A percentile compares a stretch with the other conserved stretches of the same genome.
Conservation (phyloP, 164 flowering plant genomes). For the Cinnamomum chago region DNA sequence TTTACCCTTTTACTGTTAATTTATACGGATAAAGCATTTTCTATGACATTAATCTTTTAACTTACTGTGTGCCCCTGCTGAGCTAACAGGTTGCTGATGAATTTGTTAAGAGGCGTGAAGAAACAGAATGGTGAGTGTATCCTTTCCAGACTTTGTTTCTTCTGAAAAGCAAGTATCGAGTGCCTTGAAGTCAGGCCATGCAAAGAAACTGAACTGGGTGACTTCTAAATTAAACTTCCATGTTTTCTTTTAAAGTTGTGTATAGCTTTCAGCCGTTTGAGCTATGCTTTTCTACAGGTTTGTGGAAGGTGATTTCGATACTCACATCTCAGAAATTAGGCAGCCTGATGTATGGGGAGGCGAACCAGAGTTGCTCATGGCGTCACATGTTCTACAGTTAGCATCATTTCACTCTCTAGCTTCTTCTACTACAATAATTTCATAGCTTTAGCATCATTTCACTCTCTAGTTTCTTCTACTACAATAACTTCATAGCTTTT, state of each 20-base stretch:
- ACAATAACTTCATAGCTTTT: not conserved
- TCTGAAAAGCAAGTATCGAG: not conserved
- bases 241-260: too few species aligned
- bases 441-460: not conserved
- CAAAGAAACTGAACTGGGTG: not conserved
- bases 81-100: slow-evolving; percentile 87
- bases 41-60: not conserved
- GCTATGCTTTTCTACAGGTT: slow-evolving; percentile 49
- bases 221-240: not conserved
- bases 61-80: not conserved
- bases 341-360: slow-evolving; percentile 99
- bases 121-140: slow-evolving; percentile 83
- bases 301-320: slow-evolving; percentile 91
- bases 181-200: not conserved
- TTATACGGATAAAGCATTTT: too few species aligned
- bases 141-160: not conserved
- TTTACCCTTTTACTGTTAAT: too few species aligned
- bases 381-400: slow-evolving; percentile 91
- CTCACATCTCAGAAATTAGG: slow-evolving; percentile 74
- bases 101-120: slow-evolving; percentile 77
- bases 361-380: slow-evolving; percentile 93
- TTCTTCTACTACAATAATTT: not conserved
- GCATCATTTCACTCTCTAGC: slow-evolving; percentile 8
- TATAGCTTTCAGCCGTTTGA: not conserved
- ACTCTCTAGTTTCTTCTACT: not conserved